phyloP scores from a whole-genome alignment of 176 grass and related monocot species.

The Phoenix dactylifera region DNA sequence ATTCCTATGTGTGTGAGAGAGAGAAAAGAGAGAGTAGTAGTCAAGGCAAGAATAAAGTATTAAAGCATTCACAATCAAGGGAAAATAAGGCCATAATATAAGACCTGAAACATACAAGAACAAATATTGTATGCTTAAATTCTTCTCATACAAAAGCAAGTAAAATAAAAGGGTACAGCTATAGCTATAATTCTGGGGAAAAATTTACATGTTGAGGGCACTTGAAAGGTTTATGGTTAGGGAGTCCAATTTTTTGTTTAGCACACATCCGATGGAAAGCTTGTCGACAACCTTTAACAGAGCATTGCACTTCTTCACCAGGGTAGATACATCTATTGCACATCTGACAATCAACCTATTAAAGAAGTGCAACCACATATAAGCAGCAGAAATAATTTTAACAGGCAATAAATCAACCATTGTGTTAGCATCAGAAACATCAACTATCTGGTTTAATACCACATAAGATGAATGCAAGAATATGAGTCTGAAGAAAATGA shows the following conservation, averaged over 20 bases:
- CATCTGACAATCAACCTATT: slow-evolving; percentile 60
- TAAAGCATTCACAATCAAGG: no score
- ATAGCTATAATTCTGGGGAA: slow-evolving; percentile 9
- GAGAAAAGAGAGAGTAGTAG: no score
- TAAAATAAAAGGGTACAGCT: background rate
- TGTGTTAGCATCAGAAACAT: background rate
- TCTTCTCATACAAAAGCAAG: slow-evolving; percentile 7
- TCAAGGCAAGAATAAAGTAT: no score
- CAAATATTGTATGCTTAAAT: slow-evolving; percentile 1
- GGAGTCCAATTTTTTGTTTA: slow-evolving; percentile 30
- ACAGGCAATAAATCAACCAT: slow-evolving; percentile 5
- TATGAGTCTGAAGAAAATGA: no score
- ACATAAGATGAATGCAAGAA: background rate
- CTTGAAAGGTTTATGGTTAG: slow-evolving; percentile 32
- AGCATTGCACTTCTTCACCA: slow-evolving; percentile 58
- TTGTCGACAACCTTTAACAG: slow-evolving; percentile 38
- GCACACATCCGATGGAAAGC: slow-evolving; percentile 50
- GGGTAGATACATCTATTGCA: slow-evolving; percentile 55
- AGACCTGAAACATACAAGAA: slow-evolving; percentile 3
- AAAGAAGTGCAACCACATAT: slow-evolving; percentile 24
- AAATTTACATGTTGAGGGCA: slow-evolving; percentile 82
- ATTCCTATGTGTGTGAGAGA: no score
- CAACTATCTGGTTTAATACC: background rate
- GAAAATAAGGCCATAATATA: background rate
- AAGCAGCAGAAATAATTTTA: slow-evolving; percentile 12